Evolutionary conservation across 2,329 filamentous ascomycete genomes (phyloP).

Genomic region (Penicillium verrucosum): DNA sequence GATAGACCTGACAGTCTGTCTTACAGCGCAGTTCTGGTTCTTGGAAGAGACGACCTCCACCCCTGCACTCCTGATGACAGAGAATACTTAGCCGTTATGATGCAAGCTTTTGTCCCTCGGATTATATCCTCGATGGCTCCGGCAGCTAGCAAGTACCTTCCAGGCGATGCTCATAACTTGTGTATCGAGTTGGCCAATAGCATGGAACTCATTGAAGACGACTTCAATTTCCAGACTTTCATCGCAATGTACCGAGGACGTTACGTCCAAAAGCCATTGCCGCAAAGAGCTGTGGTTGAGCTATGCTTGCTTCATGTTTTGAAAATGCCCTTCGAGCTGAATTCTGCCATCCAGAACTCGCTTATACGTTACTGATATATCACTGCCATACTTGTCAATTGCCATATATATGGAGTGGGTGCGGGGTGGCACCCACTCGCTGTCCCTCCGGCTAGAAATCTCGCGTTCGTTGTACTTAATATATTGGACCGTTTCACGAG

Average conservation of each 20-base stretch:
- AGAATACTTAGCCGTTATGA: constrained; percentile 3
- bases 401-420: not conserved
- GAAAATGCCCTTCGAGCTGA: constrained; percentile 13
- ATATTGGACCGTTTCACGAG: too few species aligned
- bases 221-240: not conserved
- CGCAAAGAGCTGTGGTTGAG: not conserved
- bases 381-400: not conserved
- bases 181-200: not conserved
- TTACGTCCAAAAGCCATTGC: not conserved
- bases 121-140: not conserved
- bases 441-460: too few species aligned
- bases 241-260: not conserved
- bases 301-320: constrained; percentile 9
- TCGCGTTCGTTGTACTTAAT: too few species aligned
- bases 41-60: constrained; percentile 2
- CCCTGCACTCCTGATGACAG: not conserved
- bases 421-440: too few species aligned
- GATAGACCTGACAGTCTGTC: too few species aligned
- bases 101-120: not conserved
- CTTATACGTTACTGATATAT: not conserved
- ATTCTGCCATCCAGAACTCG: constrained; percentile 1
- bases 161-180: not conserved
- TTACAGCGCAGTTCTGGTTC: not conserved
- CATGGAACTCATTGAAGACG: not conserved
- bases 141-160: not conserved